Evolutionary conservation across 805 yeast species (phyloP), one percentile per base, ranked within the genome.

Genomic region (Kluyveromyces aestuarii): DNA sequence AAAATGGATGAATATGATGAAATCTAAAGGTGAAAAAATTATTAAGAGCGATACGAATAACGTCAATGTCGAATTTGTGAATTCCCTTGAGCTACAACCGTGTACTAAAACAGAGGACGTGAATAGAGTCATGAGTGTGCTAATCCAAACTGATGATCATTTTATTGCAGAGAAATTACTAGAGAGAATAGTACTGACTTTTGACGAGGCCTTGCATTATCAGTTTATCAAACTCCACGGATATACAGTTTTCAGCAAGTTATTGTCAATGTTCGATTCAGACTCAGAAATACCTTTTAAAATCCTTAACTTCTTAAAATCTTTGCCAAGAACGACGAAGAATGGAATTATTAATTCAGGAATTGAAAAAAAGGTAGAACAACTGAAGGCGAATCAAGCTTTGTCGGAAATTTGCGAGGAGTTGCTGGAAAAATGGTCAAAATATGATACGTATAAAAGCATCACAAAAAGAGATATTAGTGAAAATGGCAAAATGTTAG

Each of bases 201-300:
- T 72, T 16, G 81, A 76, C 40, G 69, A 71, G 2, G 63, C 66
- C 6, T 70, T 84, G 27, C 78, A 84, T 48, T 65, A 74, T 13
- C 74, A 76, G 33, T 79, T 90, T 40, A 79, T 87, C 57, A 76
- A 82, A 51, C 73, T 88, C 59, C 99, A 90, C 63, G 99, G 98
- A 11, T 86, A 88, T 66, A 82, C 82, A 59, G 81, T 93, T 17
- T 71, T 90, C 46, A 77, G 85, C 14, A 76, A 81, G 13, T 67
- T 87, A 6, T 60, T 89, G 46, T 63, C 71, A 25, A 45, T 61
- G 19, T 73, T 71, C 59, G 55, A 53, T 2, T 58, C 61, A 11
- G 74, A 74, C 49, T 72, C 68, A 21, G 69, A 65, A 0, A 61
- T 83, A 42, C 68, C 77, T 6, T 52, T 57, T 3, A 64, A 72